Conservation (phyloP, 2,329 filamentous ascomycete genomes). For the Clonostachys rhizophaga region DNA sequence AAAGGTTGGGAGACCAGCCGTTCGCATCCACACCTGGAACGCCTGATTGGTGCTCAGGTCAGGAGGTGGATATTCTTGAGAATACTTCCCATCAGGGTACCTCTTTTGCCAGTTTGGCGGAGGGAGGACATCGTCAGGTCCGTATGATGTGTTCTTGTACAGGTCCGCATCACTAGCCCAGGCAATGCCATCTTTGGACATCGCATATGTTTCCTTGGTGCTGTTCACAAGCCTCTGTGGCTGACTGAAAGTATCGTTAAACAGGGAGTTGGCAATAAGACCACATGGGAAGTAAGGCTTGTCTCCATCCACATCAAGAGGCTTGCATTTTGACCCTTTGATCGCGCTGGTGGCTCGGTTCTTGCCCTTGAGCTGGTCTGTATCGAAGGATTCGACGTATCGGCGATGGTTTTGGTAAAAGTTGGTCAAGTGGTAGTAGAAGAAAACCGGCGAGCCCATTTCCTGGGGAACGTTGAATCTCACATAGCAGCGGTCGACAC, state of each 20-base stretch:
- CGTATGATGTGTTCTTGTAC: conserved; percentile 69
- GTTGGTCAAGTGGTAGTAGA: conserved; percentile 95
- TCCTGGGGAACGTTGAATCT: conserved; percentile 75
- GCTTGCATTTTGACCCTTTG: conserved; percentile 66
- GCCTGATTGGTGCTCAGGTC: conserved; percentile 71
- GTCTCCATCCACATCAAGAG: conserved; percentile 51
- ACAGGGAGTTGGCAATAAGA: conserved; percentile 91
- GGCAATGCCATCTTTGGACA: conserved; percentile 75
- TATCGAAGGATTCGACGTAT: conserved; percentile 87
- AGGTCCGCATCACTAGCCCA: conserved; percentile 81
- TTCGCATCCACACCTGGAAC: conserved; percentile 99
- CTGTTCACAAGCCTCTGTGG: conserved; percentile 56
- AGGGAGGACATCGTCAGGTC: conserved; percentile 61
- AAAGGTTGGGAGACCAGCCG: conserved; percentile 87
- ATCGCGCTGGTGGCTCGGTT: conserved; percentile 58
- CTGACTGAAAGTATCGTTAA: conserved; percentile 83
- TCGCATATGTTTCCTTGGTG: conserved; percentile 51
- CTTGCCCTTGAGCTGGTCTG: conserved; percentile 73
- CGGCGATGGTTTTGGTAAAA: conserved; percentile 99
- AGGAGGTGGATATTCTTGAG: conserved; percentile 58
- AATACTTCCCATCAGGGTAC: conserved; percentile 66
- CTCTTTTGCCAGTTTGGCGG: conserved; percentile 79
- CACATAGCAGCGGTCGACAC: conserved; percentile 61
- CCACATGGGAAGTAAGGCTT: conserved; percentile 92
- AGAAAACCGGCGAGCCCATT: conserved; percentile 75